A percentile compares a stretch with the other conserved stretches of the same genome.
Conservation (phyloP, 148 eudicot genomes). For the Gaultheria prostrata region DNA sequence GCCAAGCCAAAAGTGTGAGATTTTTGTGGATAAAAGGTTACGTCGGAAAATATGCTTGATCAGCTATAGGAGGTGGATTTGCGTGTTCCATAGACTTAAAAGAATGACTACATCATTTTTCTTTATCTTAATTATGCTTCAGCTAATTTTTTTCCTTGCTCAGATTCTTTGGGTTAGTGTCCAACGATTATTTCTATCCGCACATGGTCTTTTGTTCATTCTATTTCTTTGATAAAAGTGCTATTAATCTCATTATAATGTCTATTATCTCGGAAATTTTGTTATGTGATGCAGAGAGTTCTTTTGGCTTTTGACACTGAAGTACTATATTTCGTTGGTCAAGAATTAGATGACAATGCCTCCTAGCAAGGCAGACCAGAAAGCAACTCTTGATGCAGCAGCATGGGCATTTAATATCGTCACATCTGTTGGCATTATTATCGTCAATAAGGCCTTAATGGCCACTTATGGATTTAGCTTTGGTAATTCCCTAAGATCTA, state of each 20-base stretch:
- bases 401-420: constrained; percentile 90
- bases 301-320: neutral
- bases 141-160: neutral
- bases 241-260: neutral
- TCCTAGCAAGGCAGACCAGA: constrained; percentile 68
- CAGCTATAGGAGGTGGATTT: neutral
- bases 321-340: constrained; percentile 1
- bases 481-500: constrained; percentile 38
- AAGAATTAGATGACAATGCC: constrained; percentile 41
- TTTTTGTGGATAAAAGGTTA: neutral
- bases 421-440: constrained; percentile 80
- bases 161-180: neutral
- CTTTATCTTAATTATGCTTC: neutral
- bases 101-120: neutral
- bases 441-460: constrained; percentile 82
- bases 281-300: neutral
- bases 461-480: constrained; percentile 76
- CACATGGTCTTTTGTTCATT: neutral
- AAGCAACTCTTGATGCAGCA: constrained; percentile 65
- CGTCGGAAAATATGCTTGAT: neutral
- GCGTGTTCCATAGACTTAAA: neutral
- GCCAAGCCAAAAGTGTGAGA: neutral
- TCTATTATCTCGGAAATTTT: neutral
- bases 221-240: neutral
- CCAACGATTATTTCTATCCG: neutral